A percentile compares a stretch with the other conserved stretches of the same genome.
Evolutionary conservation across 2,329 filamentous ascomycete genomes (phyloP).

Genomic region (Aspergillus eucalypticola): DNA sequence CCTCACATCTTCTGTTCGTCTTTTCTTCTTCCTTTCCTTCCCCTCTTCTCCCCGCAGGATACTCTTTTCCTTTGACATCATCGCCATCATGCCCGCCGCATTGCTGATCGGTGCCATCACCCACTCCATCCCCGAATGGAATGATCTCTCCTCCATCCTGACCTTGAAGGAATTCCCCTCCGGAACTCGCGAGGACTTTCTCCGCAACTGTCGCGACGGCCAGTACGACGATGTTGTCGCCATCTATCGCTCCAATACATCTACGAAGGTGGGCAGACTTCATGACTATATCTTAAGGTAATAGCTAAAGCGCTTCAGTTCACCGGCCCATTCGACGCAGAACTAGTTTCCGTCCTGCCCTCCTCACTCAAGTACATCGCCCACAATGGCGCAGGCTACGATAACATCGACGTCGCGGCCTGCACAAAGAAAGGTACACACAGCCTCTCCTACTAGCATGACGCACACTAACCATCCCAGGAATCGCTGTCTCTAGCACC

Average conservation of each 20-base stretch:
- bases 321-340: constrained; percentile 52
- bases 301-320: constrained; percentile 24
- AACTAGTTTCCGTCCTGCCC: constrained; percentile 50
- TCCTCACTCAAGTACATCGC: constrained; percentile 51
- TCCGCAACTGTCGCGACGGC: constrained; percentile 56
- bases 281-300: too few relatives aligned
- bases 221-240: constrained; percentile 57
- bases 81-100: constrained; percentile 37
- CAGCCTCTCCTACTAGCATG: background rate
- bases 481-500: constrained; percentile 47
- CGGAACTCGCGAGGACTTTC: constrained; percentile 57
- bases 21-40: background rate
- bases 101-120: constrained; percentile 49
- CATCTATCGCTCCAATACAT: constrained; percentile 61
- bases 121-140: constrained; percentile 48
- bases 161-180: constrained; percentile 54
- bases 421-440: constrained; percentile 48
- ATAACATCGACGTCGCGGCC: constrained; percentile 59
- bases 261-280: constrained; percentile 40
- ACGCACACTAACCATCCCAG: constrained; percentile 15
- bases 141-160: constrained; percentile 42
- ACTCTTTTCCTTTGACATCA: constrained; percentile 13
- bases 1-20: background rate
- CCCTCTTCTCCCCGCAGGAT: background rate
- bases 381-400: constrained; percentile 61